Conservation (phyloP, 2,329 filamentous ascomycete species). For the Xylariales sp. region DNA sequence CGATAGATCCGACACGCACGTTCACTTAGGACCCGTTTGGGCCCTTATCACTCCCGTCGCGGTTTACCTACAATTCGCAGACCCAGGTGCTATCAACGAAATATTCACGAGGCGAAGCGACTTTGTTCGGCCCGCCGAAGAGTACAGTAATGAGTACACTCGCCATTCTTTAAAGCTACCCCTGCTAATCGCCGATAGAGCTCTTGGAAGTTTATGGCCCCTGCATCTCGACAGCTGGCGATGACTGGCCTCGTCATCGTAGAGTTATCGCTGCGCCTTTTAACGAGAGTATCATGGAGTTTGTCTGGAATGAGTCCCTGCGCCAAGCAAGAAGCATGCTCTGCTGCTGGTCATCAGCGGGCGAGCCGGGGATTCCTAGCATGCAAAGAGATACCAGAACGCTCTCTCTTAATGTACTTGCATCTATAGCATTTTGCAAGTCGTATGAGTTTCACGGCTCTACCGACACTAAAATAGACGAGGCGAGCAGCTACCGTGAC, state of each 20-base stretch:
- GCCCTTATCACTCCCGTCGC: slow-evolving; percentile 42
- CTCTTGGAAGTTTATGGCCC: slow-evolving; percentile 48
- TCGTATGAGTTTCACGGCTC: slow-evolving; percentile 44
- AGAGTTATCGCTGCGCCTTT: slow-evolving; percentile 46
- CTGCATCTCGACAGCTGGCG: slow-evolving; percentile 45
- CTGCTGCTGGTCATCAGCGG: slow-evolving; percentile 35
- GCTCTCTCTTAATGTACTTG: slow-evolving; percentile 48
- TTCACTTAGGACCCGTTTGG: slow-evolving; percentile 43
- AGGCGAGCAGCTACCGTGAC: slow-evolving; percentile 42
- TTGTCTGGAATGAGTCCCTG: slow-evolving; percentile 47
- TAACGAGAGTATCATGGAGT: slow-evolving; percentile 47
- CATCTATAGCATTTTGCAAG: slow-evolving; percentile 43
- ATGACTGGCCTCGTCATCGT: slow-evolving; percentile 49
- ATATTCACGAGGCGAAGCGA: slow-evolving; percentile 41
- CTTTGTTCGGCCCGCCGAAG: slow-evolving; percentile 41
- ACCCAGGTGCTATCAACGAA: slow-evolving; percentile 42
- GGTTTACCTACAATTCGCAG: slow-evolving; percentile 41
- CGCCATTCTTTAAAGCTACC: background rate
- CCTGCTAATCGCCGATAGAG: background rate
- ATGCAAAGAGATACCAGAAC: slow-evolving; percentile 43
- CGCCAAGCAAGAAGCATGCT: slow-evolving; percentile 42
- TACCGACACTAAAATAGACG: slow-evolving; percentile 11
- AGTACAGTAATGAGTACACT: slow-evolving; percentile 35
- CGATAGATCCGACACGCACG: slow-evolving; percentile 30
- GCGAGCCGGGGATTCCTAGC: slow-evolving; percentile 30